Percentiles rank a stretch among this genome's conserved stretches.
Evolutionary conservation across 805 yeast genomes (phyloP).

Genomic region (Gaillardinia entomophila): DNA sequence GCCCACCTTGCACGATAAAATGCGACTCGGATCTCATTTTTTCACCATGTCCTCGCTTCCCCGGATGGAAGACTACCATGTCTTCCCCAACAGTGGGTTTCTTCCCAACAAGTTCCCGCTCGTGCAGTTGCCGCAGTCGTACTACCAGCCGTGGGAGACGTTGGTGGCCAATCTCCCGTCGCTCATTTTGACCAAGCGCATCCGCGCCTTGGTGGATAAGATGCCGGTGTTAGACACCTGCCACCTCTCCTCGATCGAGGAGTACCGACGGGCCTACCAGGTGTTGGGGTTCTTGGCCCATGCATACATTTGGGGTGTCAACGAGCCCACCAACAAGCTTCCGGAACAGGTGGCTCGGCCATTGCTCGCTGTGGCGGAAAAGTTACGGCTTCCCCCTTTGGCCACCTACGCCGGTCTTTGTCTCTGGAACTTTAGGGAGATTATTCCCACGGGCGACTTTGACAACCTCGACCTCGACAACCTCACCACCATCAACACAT

Average conservation of each 20-base stretch:
- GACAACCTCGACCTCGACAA: constrained; percentile 54
- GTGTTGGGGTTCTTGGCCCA: constrained; percentile 76
- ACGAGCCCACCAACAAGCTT: constrained; percentile 51
- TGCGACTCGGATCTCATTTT: too few species aligned
- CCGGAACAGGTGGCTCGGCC: constrained; percentile 73
- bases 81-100: constrained; percentile 71
- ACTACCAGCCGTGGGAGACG: constrained; percentile 74
- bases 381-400: constrained; percentile 73
- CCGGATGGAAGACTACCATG: constrained; percentile 54
- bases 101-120: constrained; percentile 68
- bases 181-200: constrained; percentile 56
- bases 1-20: too few species aligned
- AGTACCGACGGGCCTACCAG: constrained; percentile 76
- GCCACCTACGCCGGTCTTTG: constrained; percentile 85
- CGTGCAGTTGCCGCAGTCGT: constrained; percentile 49
- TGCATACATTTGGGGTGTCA: constrained; percentile 85
- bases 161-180: constrained; percentile 66
- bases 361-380: constrained; percentile 49
- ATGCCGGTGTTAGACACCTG: constrained; percentile 53
- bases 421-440: constrained; percentile 78
- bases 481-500: constrained; percentile 74
- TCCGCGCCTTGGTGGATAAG: constrained; percentile 59
- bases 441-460: constrained; percentile 27
- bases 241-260: constrained; percentile 38
- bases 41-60: constrained; percentile 11